A percentile compares a stretch with the other conserved stretches of the same genome.
Conservation (phyloP, 805 yeast species). For the Starmera quercuum region DNA sequence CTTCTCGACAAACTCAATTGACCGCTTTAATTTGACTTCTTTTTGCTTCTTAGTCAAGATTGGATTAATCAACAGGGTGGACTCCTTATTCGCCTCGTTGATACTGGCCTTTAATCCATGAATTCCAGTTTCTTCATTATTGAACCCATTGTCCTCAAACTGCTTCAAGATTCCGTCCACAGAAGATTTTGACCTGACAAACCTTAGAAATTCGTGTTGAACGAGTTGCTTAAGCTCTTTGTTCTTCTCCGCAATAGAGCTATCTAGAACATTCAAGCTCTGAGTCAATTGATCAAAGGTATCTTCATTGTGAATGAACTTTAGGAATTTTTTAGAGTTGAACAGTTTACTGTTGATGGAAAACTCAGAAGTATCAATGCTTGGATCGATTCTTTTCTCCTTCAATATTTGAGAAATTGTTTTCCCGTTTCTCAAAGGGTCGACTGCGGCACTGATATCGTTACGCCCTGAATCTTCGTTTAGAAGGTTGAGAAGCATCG, state of each 20-base stretch:
- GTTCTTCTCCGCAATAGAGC: slow-evolving; percentile 40
- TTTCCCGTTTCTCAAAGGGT: slow-evolving; percentile 50
- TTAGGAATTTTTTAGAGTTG: slow-evolving; percentile 47
- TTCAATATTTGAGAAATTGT: slow-evolving; percentile 35
- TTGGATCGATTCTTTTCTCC: slow-evolving; percentile 31
- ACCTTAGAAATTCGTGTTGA: slow-evolving; percentile 52
- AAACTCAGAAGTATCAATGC: slow-evolving; percentile 32
- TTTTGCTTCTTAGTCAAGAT: slow-evolving; percentile 42
- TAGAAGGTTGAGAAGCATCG: slow-evolving; percentile 11
- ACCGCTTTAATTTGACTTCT: slow-evolving; percentile 39
- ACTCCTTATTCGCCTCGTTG: slow-evolving; percentile 41
- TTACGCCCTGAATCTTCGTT: slow-evolving; percentile 19
- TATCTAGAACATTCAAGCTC: slow-evolving; percentile 42
- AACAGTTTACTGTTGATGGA: slow-evolving; percentile 51
- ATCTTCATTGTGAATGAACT: slow-evolving; percentile 47
- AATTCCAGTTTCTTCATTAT: slow-evolving; percentile 20
- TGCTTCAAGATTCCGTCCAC: slow-evolving; percentile 54
- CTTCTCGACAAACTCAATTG: slow-evolving; percentile 43
- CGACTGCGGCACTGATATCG: slow-evolving; percentile 30
- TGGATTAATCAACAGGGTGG: slow-evolving; percentile 51
- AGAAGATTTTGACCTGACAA: slow-evolving; percentile 56
- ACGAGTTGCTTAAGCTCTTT: slow-evolving; percentile 42
- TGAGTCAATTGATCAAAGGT: slow-evolving; percentile 40
- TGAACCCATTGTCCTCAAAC: slow-evolving; percentile 32
- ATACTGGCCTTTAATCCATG: slow-evolving; percentile 31